Evolutionary conservation across 2,329 filamentous ascomycete genomes (phyloP).

Genomic region (Zasmidium angulare): DNA sequence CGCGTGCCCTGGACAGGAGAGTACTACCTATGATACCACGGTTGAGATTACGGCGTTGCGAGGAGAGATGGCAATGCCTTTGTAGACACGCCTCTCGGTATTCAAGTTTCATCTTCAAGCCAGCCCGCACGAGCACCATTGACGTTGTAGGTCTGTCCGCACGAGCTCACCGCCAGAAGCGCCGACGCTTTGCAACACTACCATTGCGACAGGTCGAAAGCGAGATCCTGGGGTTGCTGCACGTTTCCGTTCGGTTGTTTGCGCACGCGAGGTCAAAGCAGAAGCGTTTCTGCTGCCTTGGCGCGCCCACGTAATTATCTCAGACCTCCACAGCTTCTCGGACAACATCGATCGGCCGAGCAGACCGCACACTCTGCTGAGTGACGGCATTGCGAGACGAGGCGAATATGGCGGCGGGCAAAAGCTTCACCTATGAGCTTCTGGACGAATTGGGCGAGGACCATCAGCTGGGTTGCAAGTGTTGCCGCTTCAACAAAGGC

Average conservation of each 20-base stretch:
- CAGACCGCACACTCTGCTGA: neutral
- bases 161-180: neutral
- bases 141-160: no score
- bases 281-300: neutral
- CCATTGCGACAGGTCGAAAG: neutral
- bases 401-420: slow-evolving; percentile 17
- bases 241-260: neutral
- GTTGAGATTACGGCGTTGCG: neutral
- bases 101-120: neutral
- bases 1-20: neutral
- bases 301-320: neutral
- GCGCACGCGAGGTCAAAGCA: neutral
- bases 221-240: no score
- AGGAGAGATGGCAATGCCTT: neutral
- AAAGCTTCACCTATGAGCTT: slow-evolving; percentile 24
- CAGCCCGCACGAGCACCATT: neutral
- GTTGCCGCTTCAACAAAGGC: slow-evolving; percentile 23
- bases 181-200: no score
- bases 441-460: slow-evolving; percentile 20
- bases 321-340: neutral
- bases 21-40: neutral
- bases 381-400: neutral
- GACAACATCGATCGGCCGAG: neutral
- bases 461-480: slow-evolving; percentile 23
- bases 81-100: neutral